These are phyloP conservation scores for Mycena amicta DNA, from an alignment of 768 basidiomycete species.

Conservation along the genomic window DNA sequence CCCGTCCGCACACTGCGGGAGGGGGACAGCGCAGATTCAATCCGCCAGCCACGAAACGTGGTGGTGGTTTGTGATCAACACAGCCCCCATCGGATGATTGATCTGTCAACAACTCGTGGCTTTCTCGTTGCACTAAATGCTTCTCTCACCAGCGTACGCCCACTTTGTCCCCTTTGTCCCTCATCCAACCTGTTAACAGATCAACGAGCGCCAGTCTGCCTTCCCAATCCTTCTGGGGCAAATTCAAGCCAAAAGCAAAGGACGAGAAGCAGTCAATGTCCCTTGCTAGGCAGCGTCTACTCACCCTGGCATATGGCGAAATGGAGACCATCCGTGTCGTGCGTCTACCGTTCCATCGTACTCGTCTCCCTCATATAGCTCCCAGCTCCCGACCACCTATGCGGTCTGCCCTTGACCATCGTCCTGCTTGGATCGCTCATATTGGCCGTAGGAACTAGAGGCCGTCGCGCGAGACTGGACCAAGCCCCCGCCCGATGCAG, in stretches of 20 bases:
- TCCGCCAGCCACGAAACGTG: too few relatives aligned
- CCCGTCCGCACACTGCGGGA: too few relatives aligned
- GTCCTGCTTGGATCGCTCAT: constrained; percentile 11
- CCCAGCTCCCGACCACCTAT: constrained; percentile 69
- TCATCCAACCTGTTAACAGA: constrained; percentile 46
- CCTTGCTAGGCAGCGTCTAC: constrained; percentile 70
- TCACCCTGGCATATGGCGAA: constrained; percentile 81
- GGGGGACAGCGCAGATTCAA: too few relatives aligned
- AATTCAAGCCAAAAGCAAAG: constrained; percentile 74
- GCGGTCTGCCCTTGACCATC: constrained; percentile 46
- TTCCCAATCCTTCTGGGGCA: constrained; percentile 59
- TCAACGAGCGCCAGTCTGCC: constrained; percentile 65
- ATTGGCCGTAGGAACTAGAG: constrained; percentile 67
- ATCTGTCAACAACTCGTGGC: constrained; percentile 18
- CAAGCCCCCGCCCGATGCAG: constrained; percentile 79
- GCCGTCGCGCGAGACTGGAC: constrained; percentile 82
- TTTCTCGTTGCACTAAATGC: constrained; percentile 50
- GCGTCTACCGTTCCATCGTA: constrained; percentile 1
- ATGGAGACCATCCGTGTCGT: constrained; percentile 87
- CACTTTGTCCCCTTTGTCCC: constrained; percentile 31
- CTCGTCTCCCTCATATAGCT: constrained; percentile 19
- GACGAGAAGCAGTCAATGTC: constrained; percentile 71
- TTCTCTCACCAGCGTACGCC: constrained; percentile 79
- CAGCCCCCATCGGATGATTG: too few relatives aligned
- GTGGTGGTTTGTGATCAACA: too few relatives aligned